phyloP scores from a whole-genome alignment of 2,329 filamentous ascomycete species.

The Ophiostoma perfectum region DNA sequence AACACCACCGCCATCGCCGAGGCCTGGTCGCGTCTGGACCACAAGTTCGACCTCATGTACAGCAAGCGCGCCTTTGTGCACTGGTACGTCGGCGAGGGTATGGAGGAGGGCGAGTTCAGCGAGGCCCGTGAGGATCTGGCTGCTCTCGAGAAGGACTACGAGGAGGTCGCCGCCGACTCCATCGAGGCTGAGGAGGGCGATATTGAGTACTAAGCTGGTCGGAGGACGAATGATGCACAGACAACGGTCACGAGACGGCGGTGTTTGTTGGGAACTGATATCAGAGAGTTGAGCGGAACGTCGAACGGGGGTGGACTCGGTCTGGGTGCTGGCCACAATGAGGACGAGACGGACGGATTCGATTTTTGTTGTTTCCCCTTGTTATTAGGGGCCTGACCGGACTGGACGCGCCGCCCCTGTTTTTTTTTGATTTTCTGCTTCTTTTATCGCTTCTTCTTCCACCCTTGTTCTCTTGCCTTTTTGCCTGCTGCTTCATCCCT shows the following conservation, averaged over 20 bases:
- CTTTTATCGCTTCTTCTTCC: neutral
- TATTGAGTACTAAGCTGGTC: constrained; percentile 67
- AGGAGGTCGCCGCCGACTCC: constrained; percentile 75
- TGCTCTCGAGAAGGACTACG: constrained; percentile 80
- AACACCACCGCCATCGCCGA: constrained; percentile 71
- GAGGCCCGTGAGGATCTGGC: constrained; percentile 82
- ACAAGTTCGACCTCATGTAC: constrained; percentile 76
- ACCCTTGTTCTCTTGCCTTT: neutral
- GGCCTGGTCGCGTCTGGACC: constrained; percentile 65
- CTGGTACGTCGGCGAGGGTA: constrained; percentile 82
- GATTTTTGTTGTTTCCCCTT: too few relatives aligned
- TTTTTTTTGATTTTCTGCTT: neutral
- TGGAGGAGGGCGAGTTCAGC: constrained; percentile 88
- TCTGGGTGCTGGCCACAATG: too few relatives aligned
- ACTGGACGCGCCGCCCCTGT: neutral
- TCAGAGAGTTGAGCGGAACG: too few relatives aligned
- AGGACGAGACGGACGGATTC: too few relatives aligned
- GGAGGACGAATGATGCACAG: neutral
- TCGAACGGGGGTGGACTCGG: too few relatives aligned
- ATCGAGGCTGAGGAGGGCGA: constrained; percentile 58
- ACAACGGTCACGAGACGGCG: neutral
- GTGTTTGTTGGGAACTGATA: too few relatives aligned
- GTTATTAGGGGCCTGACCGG: neutral
- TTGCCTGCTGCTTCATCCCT: neutral
- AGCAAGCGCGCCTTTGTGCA: constrained; percentile 71